Percentiles rank a stretch among this genome's conserved stretches.
phyloP scores from a whole-genome alignment of 768 basidiomycete species.

The Tephrocybe rancida region DNA sequence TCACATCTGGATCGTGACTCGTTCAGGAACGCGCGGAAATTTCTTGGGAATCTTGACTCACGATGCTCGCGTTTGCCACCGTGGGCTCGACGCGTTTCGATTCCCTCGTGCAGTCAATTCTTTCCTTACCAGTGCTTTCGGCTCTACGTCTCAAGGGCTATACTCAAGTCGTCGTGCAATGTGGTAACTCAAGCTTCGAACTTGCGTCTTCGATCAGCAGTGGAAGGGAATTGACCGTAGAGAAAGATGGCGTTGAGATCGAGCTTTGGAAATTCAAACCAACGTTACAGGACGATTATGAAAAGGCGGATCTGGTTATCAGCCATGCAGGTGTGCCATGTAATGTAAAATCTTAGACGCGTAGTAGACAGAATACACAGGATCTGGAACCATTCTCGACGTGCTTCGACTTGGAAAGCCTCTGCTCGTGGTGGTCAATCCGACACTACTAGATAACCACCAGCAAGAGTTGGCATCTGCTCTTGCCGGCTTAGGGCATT shows the following conservation, averaged over 20 bases:
- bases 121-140: slow-evolving; percentile 61
- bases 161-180: slow-evolving; percentile 68
- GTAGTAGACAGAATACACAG: slow-evolving; percentile 47
- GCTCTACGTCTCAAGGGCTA: slow-evolving; percentile 59
- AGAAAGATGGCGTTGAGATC: slow-evolving; percentile 50
- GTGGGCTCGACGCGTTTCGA: slow-evolving; percentile 92
- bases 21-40: slow-evolving; percentile 17
- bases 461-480: slow-evolving; percentile 85
- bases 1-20: slow-evolving; percentile 19
- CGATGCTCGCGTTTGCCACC: slow-evolving; percentile 70
- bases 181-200: slow-evolving; percentile 67
- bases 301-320: slow-evolving; percentile 76
- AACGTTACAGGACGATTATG: slow-evolving; percentile 66
- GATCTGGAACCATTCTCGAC: slow-evolving; percentile 93
- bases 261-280: slow-evolving; percentile 77
- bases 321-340: slow-evolving; percentile 84
- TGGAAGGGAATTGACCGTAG: slow-evolving; percentile 26
- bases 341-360: slow-evolving; percentile 2
- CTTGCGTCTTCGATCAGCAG: slow-evolving; percentile 28
- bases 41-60: slow-evolving; percentile 9
- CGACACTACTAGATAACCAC: slow-evolving; percentile 88
- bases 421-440: slow-evolving; percentile 89
- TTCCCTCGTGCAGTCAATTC: slow-evolving; percentile 59
- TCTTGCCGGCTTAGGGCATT: slow-evolving; percentile 57
- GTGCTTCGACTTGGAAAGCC: slow-evolving; percentile 74